Evolutionary conservation across 345 rosid species (phyloP).

Genomic region (Raphanus raphanistrum): DNA sequence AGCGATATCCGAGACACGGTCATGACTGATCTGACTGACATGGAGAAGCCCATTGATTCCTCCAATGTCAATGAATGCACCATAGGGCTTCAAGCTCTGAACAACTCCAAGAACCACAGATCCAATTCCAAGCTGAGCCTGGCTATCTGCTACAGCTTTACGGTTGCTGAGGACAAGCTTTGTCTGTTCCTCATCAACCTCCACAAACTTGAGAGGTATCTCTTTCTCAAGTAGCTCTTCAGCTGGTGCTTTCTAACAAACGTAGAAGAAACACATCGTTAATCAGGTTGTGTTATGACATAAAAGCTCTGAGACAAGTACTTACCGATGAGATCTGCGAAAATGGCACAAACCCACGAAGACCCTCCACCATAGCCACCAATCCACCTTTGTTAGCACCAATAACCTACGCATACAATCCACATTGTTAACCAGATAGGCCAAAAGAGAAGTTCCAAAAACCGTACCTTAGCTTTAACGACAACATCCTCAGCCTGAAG

Average conservation of each 20-base stretch:
- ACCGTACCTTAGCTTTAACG: conserved; percentile 80
- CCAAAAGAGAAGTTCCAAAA: conserved; percentile 12
- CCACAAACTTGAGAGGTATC: conserved; percentile 89
- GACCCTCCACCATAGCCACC: conserved; percentile 81
- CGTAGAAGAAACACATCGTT: background rate
- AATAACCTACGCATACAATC: conserved; percentile 55
- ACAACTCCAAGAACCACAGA: conserved; percentile 87
- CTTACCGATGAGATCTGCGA: conserved; percentile 87
- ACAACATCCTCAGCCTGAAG: conserved; percentile 94
- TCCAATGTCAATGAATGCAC: conserved; percentile 96
- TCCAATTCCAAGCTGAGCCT: conserved; percentile 94
- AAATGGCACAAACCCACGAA: conserved; percentile 91
- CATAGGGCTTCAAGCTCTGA: conserved; percentile 94
- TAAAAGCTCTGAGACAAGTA: conserved; percentile 34
- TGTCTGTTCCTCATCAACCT: conserved; percentile 92
- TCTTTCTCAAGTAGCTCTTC: conserved; percentile 90
- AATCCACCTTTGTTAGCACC: conserved; percentile 92
- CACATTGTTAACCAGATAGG: conserved; percentile 12
- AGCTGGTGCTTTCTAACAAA: conserved; percentile 66
- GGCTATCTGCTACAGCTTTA: conserved; percentile 98
- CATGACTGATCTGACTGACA: conserved; percentile 97
- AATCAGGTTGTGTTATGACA: conserved; percentile 4
- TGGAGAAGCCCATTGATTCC: conserved; percentile 98
- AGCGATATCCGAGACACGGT: conserved; percentile 89
- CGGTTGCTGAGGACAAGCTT: conserved; percentile 94